Percentiles rank a stretch among this genome's conserved stretches.
Evolutionary conservation across 2,329 filamentous ascomycete species (phyloP).

Genomic region (Xylariaceae sp.): DNA sequence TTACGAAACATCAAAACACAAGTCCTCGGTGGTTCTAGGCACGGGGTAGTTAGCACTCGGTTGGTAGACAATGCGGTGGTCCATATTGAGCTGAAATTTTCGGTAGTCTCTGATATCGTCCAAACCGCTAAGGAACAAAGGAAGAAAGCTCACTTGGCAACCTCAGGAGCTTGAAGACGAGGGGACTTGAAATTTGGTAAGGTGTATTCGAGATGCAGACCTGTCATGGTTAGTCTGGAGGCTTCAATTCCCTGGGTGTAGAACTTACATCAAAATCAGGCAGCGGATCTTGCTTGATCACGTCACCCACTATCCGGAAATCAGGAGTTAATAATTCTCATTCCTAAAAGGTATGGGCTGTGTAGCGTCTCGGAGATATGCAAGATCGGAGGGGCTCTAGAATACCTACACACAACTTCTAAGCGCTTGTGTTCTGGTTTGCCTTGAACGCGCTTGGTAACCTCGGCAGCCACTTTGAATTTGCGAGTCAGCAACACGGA

Average conservation of each 20-base stretch:
- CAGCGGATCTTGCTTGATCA: constrained; percentile 75
- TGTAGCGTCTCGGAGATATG: background rate
- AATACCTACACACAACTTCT: constrained; percentile 58
- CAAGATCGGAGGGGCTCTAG: background rate
- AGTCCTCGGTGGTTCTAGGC: constrained; percentile 63
- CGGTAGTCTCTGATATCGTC: constrained; percentile 32
- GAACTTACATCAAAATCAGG: constrained; percentile 55
- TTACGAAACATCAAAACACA: constrained; percentile 96
- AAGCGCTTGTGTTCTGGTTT: constrained; percentile 79
- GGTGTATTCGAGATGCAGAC: constrained; percentile 75
- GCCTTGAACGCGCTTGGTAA: constrained; percentile 71
- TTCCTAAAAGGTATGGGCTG: background rate
- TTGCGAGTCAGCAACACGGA: background rate
- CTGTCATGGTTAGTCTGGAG: constrained; percentile 3
- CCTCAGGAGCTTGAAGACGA: constrained; percentile 85
- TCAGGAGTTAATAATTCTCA: background rate
- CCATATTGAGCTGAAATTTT: background rate
- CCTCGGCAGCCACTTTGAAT: constrained; percentile 71
- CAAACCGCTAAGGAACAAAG: background rate
- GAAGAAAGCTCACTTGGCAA: constrained; percentile 44
- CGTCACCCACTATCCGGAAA: constrained; percentile 65
- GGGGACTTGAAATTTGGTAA: constrained; percentile 76
- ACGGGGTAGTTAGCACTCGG: background rate
- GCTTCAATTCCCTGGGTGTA: background rate
- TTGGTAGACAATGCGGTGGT: background rate